phyloP scores from a whole-genome alignment of 805 yeast species.

The Starmerella gropengiesseri region DNA sequence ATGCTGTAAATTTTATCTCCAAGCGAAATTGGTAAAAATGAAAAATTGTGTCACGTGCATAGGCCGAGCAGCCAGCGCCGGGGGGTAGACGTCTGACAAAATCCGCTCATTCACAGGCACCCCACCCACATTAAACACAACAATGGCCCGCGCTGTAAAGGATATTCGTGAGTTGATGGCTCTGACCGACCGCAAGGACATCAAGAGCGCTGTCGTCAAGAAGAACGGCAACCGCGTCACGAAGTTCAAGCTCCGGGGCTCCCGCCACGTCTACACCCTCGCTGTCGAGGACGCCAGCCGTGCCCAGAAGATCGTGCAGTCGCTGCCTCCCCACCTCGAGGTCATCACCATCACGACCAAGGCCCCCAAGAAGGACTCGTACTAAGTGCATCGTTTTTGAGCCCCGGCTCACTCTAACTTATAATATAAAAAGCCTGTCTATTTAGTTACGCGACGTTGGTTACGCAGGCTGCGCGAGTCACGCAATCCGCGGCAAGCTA shows the following conservation, averaged over 20 bases:
- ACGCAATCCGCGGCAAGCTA: background rate
- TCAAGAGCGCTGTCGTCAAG: conserved; percentile 87
- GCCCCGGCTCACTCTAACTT: conserved; percentile 4
- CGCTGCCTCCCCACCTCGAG: conserved; percentile 68
- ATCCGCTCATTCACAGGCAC: background rate
- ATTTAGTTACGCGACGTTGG: no score
- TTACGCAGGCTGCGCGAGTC: no score
- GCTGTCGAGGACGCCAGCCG: conserved; percentile 89
- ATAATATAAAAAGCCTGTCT: conserved; percentile 1
- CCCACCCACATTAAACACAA: conserved; percentile 1
- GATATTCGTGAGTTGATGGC: conserved; percentile 97
- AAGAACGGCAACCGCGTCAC: conserved; percentile 86
- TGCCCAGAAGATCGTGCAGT: conserved; percentile 95
- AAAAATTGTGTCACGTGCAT: background rate
- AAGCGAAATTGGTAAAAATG: no score
- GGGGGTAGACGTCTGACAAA: conserved; percentile 1
- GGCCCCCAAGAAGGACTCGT: conserved; percentile 21
- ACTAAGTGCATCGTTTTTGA: conserved; percentile 3
- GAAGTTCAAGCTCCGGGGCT: conserved; percentile 98
- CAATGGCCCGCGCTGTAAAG: conserved; percentile 54
- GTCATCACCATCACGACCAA: conserved; percentile 25
- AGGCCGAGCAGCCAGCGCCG: background rate
- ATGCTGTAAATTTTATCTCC: no score
- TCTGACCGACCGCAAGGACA: conserved; percentile 76
- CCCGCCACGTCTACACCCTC: conserved; percentile 88